These are phyloP conservation scores for Pyrrhoderma lamaoense DNA, from an alignment of 1,284 basidiomycete genomes.

Conservation along the genomic window DNA sequence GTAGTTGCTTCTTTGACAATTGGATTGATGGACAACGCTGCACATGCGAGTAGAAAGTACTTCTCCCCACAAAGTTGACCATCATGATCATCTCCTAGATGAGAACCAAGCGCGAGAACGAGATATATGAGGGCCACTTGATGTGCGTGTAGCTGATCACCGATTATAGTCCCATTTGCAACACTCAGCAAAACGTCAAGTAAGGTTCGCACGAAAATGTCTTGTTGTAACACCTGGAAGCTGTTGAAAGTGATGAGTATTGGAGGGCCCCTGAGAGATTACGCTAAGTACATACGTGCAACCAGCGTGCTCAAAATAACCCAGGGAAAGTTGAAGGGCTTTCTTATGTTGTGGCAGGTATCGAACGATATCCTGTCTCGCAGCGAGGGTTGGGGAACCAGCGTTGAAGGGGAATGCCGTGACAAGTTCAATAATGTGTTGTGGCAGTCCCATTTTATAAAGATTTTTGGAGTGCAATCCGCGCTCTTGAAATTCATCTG, in stretches of 20 bases:
- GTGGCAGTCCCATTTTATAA: conserved; percentile 30
- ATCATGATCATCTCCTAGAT: conserved; percentile 32
- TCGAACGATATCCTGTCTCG: conserved; percentile 31
- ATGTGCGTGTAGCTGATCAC: conserved; percentile 38
- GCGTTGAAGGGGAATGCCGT: conserved; percentile 43
- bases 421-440: conserved; percentile 37
- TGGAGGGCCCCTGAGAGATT: background rate
- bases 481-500: conserved; percentile 21
- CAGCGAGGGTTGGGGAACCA: conserved; percentile 31
- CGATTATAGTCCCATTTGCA: conserved; percentile 15
- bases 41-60: conserved; percentile 39
- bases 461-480: conserved; percentile 4
- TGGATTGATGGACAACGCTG: conserved; percentile 39
- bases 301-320: conserved; percentile 38
- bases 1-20: conserved; percentile 37
- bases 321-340: conserved; percentile 32
- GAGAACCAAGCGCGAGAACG: conserved; percentile 36
- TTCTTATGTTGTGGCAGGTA: conserved; percentile 36
- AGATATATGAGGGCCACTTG: conserved; percentile 44
- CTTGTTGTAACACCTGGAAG: conserved; percentile 9
- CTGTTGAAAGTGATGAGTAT: background rate
- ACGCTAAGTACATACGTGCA: conserved; percentile 38
- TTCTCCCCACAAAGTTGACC: conserved; percentile 29
- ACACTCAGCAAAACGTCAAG: conserved; percentile 7
- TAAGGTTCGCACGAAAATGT: conserved; percentile 3